Base-by-base conservation (phyloP, 306 rosid genomes). In the Gleditsia sinensis region DNA sequence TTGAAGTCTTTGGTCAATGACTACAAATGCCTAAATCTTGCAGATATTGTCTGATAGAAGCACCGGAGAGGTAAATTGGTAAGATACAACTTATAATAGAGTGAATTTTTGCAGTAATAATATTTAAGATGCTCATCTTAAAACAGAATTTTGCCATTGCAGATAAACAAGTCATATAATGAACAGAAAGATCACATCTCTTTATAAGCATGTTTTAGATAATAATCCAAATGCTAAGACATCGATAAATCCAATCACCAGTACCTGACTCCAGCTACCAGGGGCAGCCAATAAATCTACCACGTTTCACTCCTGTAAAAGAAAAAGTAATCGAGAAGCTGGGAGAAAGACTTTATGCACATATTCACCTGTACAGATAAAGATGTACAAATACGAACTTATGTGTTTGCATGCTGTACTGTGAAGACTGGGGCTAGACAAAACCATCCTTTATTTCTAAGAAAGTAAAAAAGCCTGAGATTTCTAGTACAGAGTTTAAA, bases 191-290 rank as follows among this genome's bases (percentile, higher is more conserved):
- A 37, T 32, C 32, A 10, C 19, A 9, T 30, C 36, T 48, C 27
- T 30, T 28, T 0, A 57, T 12, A 28, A 13, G 58, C 2, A 32
- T 53, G 62, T 23, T 61, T 50, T 28, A 25, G 45, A 32, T 25
- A 53, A 30, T 25, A 68, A 70, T 36, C 45, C 63, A 51, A 13
- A 73, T 13, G 69, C 39, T 14, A 32, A 72, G 14, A 32, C 59
- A 55, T 33, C 27, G 9, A 51, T 33, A 37, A 46, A 36, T 67
- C 9, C 72, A 65, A 28, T 75, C 75, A 55, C 49, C 43, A 7
- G 57, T 90, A 92, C 99, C 99, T 94, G 97, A 85, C 99, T 94
- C 99, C 99, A 94, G 88, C 97, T 94, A 65, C 97, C 99, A 3
- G 99, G 99, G 60, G 99, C 99, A 65, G 99, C 99, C 30, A 96